Base-by-base conservation (phyloP, 2,329 filamentous ascomycete species). In the Fusarium humuli region DNA sequence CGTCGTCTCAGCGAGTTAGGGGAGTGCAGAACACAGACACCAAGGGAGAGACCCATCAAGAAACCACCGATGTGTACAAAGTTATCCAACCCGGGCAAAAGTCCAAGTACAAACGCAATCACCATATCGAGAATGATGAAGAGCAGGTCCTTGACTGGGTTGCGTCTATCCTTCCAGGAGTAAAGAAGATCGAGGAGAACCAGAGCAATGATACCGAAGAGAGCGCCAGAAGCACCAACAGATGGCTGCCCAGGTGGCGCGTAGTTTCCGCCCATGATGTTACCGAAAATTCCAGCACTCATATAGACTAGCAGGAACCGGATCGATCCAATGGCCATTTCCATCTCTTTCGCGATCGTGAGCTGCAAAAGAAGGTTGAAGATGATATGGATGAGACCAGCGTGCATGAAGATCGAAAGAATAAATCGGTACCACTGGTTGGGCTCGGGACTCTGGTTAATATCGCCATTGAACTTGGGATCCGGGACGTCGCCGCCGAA, bases 381-480 rank as follows among this genome's bases (percentile, higher is more conserved):
- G 18, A 90, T 93, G 62, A 99, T 98, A 78, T 99, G 96, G 68
- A 99, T 91, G 59, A 99, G 82, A 16, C 96, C 96, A 3, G 94
- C 94, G 76, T 99, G 96, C 75, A 99, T 84, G 82, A 99, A 99
- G 67, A 99, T 98, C 41, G 96, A 95, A 3, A 91, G 83, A 77
- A 99, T 98, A 83, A 99, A 98, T 65, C 96, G 92, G 81, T 88
- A 99, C 96, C 96, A 99, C 79, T 99, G 96, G 77, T 98, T 90
- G 1, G 96, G 96, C 65, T 88, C 86, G 4, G 91, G 85, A 12
- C 69, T 81, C 74, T 87, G 83, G 57, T 83, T 72, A 29, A 79
- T 77, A 58, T 85, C 77, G 57, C 83, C 83, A 22, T 90, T 85
- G 73, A 89, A 86, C 4, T 83, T 77, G 11, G 92, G 92, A 69